Base-by-base conservation (phyloP, 306 rosid species). In the Macrotyloma uniflorum region DNA sequence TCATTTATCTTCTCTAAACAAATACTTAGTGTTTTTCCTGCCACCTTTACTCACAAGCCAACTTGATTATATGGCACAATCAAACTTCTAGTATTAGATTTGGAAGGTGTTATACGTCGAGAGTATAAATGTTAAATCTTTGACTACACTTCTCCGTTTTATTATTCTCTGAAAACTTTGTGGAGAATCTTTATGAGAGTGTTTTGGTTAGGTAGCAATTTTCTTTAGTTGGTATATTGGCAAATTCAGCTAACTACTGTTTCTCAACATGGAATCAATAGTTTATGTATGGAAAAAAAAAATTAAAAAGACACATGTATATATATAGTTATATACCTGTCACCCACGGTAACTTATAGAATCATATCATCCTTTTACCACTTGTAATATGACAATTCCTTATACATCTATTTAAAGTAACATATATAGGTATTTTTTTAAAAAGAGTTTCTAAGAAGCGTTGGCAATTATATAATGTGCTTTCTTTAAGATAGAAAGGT, bases 151-250 rank as follows among this genome's bases (percentile, higher is more conserved):
- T 67, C 26, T 73, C 36, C 46, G 24, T 75, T 76, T 46, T 64
- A 65, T 75, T 72, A 69, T 68, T 78, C 11, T 33, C 2, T 36
- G 80, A 36, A 79, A 76, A 73, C 85, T 63, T 81, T 68, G 80
- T 35, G 54, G 80, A 76, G 77, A 67, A 83, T 80, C 83, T 74
- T 85, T 46, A 74, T 80, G 88, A 82, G 49, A 72, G 70, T 83
- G 50, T 69, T 57, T 64, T 76, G 87, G 95, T 90, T 79, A 81
- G 88, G 83, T 86, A 74, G 83, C 91, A 81, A 85, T 84, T 90
- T 85, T 90, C 87, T 90, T 61, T 83, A 83, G 94, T 86, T 86
- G 95, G 89, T 92, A 45, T 86, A 72, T 72, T 66, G 93, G 90
- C 93, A 84, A 86, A 83, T 81, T 87, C 83, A 82, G 57, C 87